Base-by-base conservation (phyloP, 2,329 filamentous ascomycete species). In the Xylaria polymorpha region DNA sequence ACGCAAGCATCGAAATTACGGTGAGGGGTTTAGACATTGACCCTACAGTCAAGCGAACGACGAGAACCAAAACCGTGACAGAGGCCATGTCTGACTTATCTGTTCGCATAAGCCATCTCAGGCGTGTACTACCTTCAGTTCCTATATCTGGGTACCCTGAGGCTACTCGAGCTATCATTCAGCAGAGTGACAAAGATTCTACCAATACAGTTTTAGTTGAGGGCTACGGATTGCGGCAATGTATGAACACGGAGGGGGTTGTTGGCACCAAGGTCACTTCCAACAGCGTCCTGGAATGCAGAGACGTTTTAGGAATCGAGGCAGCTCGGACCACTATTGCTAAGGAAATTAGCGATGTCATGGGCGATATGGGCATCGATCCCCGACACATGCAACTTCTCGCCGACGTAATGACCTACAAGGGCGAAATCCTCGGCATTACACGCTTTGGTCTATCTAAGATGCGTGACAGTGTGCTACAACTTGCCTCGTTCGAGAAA, bases 331-430 rank as follows among this genome's bases (percentile, higher is more conserved):
- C 87, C 3, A 97, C 94, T 7, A 98, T 99, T 77, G 92, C 96
- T 59, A 85, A 88, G 55, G 96, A 99, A 83, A 98, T 99, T 76
- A 87, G 86, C 62, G 86, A 87, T 61, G 96, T 98, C 78, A 99
- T 98, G 94, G 89, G 89, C 43, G 90, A 91, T 79, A 98, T 99
- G 94, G 90, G 89, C 80, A 98, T 99, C 76, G 96, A 99, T 81
- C 95, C 94, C 53, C 92, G 96, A 65, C 96, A 99, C 83, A 98
- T 99, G 94, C 92, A 98, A 79, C 87, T 99, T 20, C 88, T 99
- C 1, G 95, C 96, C 12, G 96, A 99, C 77, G 94, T 98, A 63
- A 99, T 99, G 96, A 98, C 96, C 0, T 98, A 95, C 86, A 98
- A 98, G 84, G 96, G 96, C 60, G 95, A 98, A 74, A 93, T 99